These are phyloP conservation scores for Mycena albidolilacea DNA, from an alignment of 768 basidiomycete species.

Conservation along the genomic window DNA sequence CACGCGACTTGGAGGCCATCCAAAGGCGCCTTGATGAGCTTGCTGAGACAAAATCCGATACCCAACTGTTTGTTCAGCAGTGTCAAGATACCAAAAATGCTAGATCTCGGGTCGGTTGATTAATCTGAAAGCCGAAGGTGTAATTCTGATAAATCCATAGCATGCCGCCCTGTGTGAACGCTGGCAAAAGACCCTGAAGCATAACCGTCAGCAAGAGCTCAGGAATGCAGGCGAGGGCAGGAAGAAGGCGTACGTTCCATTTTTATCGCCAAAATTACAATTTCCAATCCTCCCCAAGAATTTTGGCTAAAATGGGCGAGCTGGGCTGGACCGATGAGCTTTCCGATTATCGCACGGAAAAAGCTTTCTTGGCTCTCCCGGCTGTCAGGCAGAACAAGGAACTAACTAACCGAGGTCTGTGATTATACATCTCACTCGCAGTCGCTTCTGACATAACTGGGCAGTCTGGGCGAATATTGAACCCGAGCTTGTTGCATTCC, in stretches of 20 bases:
- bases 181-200: background rate
- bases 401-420: slow-evolving; percentile 43
- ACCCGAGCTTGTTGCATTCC: slow-evolving; percentile 37
- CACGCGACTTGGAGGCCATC: slow-evolving; percentile 5
- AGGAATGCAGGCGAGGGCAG: slow-evolving; percentile 33
- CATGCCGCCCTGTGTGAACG: background rate
- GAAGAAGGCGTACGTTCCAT: slow-evolving; percentile 34
- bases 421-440: background rate
- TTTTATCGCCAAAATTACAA: background rate
- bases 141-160: background rate
- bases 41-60: background rate
- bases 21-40: background rate
- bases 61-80: background rate
- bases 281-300: slow-evolving; percentile 16
- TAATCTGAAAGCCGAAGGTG: background rate
- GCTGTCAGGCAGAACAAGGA: slow-evolving; percentile 36
- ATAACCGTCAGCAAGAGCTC: slow-evolving; percentile 19
- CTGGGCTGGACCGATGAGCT: slow-evolving; percentile 35
- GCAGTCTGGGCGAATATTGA: slow-evolving; percentile 46
- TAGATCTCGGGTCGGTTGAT: background rate
- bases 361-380: slow-evolving; percentile 37
- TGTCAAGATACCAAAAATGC: background rate
- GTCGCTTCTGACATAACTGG: background rate
- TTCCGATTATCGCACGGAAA: background rate
- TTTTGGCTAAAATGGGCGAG: slow-evolving; percentile 36